These are phyloP conservation scores for Apiospora hydei DNA, from an alignment of 2,329 filamentous ascomycete genomes.

Conservation along the genomic window DNA sequence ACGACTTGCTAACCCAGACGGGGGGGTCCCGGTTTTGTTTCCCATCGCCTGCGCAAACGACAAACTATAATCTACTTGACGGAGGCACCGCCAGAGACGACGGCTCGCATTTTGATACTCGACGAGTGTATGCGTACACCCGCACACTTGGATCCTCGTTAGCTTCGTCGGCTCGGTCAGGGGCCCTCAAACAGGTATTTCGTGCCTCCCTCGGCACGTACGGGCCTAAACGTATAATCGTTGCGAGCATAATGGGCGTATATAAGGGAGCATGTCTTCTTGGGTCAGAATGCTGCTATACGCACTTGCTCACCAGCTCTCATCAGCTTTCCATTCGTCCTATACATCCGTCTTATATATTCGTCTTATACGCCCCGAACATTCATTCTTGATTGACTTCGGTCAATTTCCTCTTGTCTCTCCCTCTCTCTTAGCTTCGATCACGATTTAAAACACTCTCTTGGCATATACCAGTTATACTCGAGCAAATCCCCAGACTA, in stretches of 20 bases:
- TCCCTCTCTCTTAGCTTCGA: not conserved
- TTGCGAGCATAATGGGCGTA: not conserved
- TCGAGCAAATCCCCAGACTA: not conserved
- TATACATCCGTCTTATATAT: too few species aligned
- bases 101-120: too few species aligned
- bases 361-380: too few species aligned
- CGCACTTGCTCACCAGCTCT: too few species aligned
- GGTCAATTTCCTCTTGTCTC: not conserved
- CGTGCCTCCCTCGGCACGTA: too few species aligned
- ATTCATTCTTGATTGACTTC: too few species aligned
- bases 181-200: too few species aligned
- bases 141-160: too few species aligned
- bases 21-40: not conserved
- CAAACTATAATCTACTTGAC: not conserved
- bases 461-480: not conserved
- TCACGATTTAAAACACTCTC: not conserved
- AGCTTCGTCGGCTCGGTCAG: too few species aligned
- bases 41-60: not conserved
- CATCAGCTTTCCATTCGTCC: not conserved
- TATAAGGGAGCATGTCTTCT: not conserved
- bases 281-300: not conserved
- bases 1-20: not conserved
- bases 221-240: too few species aligned
- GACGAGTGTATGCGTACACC: too few species aligned
- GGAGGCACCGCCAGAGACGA: too few species aligned